Evolutionary conservation across 306 rosid genomes (phyloP), one percentile per base, ranked within the genome.

Genomic region (Nissolia schottii): DNA sequence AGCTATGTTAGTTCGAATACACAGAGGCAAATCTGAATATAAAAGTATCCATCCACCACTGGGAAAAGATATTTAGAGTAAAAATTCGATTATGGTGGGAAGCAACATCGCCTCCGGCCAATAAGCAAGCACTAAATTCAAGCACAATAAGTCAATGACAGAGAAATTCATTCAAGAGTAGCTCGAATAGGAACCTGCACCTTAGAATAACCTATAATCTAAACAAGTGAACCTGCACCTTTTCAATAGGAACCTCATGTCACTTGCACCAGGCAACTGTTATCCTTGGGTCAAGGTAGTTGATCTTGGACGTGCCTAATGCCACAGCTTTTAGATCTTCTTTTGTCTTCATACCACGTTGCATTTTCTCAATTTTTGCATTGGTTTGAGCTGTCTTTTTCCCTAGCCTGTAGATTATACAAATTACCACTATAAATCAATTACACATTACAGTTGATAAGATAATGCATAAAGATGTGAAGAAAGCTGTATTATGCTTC

Each of bases 261-360:
- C 99, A 88, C 82, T 94, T 94, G 88, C 99, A 94, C 99, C 99
- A 94, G 41, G 99, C 96, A 60, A 94, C 99, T 0, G 97, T 94
- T 82, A 94, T 94, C 70, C 97, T 84, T 15, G 99, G 99, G 76
- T 94, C 99, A 74, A 94, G 97, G 81, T 94, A 94, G 85, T 94
- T 94, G 71, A 91, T 85, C 79, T 94, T 94, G 58, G 99, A 94
- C 16, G 99, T 94, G 79, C 99, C 97, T 46, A 94, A 83, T 14
- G 99, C 99, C 67, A 94, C 88, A 5, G 97, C 89, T 88, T 94
- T 94, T 50, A 88, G 85, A 84, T 91, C 99, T 80, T 91, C 99
- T 84, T 91, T 94, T 28, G 85, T 89, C 80, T 80, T 70, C 99
- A 87, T 91, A 70, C 91, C 97, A 37, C 85, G 81, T 61, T 83